phyloP scores from a whole-genome alignment of 352 stramenopile species.

The Hyaloperonospora arabidopsidis region DNA sequence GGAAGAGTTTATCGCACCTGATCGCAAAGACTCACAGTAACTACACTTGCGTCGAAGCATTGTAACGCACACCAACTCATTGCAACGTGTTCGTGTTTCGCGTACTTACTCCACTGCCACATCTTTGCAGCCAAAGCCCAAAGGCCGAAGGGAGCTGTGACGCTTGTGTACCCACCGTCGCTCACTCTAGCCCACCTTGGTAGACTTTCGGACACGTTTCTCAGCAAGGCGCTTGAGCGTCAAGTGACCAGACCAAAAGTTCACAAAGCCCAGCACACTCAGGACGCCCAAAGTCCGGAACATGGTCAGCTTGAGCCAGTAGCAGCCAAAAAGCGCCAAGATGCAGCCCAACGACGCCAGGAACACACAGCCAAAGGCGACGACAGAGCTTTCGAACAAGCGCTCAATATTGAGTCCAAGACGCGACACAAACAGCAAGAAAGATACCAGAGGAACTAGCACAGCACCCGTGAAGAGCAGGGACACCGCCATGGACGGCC shows the following conservation, averaged over 20 bases:
- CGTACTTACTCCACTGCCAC: neutral
- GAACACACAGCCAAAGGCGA: constrained; percentile 69
- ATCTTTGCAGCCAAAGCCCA: constrained; percentile 7
- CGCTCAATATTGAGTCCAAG: constrained; percentile 59
- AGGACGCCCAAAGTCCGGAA: constrained; percentile 76
- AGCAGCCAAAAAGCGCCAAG: constrained; percentile 71
- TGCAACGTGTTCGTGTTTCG: too few species aligned
- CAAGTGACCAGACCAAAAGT: constrained; percentile 60
- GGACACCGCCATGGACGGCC: constrained; percentile 57
- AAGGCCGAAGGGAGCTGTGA: neutral
- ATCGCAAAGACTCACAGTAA: too few species aligned
- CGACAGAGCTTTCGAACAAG: constrained; percentile 53
- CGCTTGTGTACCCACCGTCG: neutral
- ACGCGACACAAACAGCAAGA: constrained; percentile 55
- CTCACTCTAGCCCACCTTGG: constrained; percentile 49
- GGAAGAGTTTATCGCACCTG: too few species aligned
- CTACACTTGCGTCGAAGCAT: too few species aligned
- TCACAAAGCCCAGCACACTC: constrained; percentile 44
- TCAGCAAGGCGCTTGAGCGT: constrained; percentile 70
- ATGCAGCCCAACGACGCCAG: constrained; percentile 63
- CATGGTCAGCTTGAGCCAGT: constrained; percentile 88
- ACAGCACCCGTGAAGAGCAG: constrained; percentile 62
- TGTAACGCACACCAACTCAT: too few species aligned
- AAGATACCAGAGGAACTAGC: constrained; percentile 45
- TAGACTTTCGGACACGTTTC: constrained; percentile 31